Evolutionary conservation across 768 basidiomycete species (phyloP).

Genomic region (Amanita muscaria): DNA sequence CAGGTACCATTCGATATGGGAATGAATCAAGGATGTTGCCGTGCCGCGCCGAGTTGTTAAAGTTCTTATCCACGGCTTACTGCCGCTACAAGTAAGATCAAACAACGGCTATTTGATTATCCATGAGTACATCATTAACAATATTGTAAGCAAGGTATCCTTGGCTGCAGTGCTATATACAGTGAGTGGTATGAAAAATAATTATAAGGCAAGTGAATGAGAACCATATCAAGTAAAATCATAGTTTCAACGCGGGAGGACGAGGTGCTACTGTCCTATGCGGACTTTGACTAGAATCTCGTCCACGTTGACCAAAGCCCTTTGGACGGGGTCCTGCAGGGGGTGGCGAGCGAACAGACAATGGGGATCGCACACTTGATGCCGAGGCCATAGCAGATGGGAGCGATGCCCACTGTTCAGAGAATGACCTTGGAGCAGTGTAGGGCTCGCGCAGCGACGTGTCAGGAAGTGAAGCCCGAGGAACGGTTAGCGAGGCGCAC

Average conservation of each 20-base stretch:
- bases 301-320: slow-evolving; percentile 3
- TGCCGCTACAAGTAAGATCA: background rate
- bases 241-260: background rate
- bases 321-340: slow-evolving; percentile 6
- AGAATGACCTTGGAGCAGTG: background rate
- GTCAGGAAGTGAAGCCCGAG: no score
- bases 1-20: slow-evolving; percentile 35
- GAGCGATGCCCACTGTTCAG: background rate
- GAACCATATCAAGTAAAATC: background rate
- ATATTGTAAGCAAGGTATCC: no score
- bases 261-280: background rate
- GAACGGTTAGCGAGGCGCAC: background rate
- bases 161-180: no score
- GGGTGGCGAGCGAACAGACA: slow-evolving; percentile 6
- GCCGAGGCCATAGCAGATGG: background rate
- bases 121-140: no score
- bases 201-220: background rate
- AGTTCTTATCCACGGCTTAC: no score
- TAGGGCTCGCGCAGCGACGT: no score
- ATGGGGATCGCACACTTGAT: background rate
- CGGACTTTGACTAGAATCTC: slow-evolving; percentile 2
- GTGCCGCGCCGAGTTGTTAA: no score
- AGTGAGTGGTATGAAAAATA: background rate
- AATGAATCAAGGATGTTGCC: background rate
- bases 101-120: no score